Percentiles rank a stretch among this genome's conserved stretches.
These are phyloP conservation scores for Gelatoporia subvermispora DNA, from an alignment of 768 basidiomycete species.

Conservation along the genomic window DNA sequence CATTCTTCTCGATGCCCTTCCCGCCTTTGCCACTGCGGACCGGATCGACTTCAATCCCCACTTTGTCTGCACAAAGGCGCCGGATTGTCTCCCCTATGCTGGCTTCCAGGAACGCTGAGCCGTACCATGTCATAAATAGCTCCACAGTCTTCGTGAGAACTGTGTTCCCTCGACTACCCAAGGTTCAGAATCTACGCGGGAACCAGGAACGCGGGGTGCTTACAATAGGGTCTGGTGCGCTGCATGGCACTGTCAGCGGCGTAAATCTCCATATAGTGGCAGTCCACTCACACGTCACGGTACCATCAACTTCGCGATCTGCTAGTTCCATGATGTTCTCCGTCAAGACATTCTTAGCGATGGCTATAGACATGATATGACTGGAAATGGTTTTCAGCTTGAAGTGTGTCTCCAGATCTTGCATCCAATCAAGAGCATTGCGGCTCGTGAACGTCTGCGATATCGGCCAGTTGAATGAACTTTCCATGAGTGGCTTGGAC, in stretches of 20 bases:
- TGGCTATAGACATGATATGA: slow-evolving; percentile 64
- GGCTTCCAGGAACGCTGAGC: slow-evolving; percentile 73
- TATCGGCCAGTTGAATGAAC: neutral
- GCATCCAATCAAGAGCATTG: slow-evolving; percentile 72
- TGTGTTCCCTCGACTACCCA: slow-evolving; percentile 45
- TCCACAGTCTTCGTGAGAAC: slow-evolving; percentile 63
- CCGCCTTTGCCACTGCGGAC: slow-evolving; percentile 53
- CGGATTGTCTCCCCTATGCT: slow-evolving; percentile 72
- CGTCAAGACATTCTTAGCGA: slow-evolving; percentile 60
- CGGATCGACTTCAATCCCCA: slow-evolving; percentile 82
- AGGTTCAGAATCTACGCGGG: slow-evolving; percentile 26
- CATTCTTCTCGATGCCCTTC: slow-evolving; percentile 62
- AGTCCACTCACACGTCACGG: slow-evolving; percentile 51
- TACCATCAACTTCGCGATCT: slow-evolving; percentile 63
- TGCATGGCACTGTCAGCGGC: slow-evolving; percentile 20
- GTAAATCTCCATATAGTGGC: neutral
- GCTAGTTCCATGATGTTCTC: slow-evolving; percentile 69
- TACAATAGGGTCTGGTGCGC: slow-evolving; percentile 71
- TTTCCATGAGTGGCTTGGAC: neutral
- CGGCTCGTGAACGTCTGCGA: slow-evolving; percentile 49
- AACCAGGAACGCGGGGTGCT: slow-evolving; percentile 44
- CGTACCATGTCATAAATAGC: slow-evolving; percentile 75
- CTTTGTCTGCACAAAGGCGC: slow-evolving; percentile 63
- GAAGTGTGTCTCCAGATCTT: slow-evolving; percentile 60
- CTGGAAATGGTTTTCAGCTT: slow-evolving; percentile 59